phyloP scores from a whole-genome alignment of 768 basidiomycete genomes.

The Cystobasidium onofrii region DNA sequence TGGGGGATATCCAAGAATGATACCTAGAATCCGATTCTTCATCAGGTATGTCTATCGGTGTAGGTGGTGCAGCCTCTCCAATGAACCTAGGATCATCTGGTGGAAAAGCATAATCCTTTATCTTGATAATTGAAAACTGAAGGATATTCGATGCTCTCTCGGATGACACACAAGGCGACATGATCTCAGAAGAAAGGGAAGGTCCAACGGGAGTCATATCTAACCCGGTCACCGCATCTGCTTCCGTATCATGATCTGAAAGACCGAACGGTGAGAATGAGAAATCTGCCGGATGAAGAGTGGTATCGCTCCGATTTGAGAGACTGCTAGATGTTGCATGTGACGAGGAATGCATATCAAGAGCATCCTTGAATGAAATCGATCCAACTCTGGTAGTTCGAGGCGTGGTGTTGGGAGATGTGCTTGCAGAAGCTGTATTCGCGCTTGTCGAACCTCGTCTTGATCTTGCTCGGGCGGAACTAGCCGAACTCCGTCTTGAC shows the following conservation, averaged over 20 bases:
- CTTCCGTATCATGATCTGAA: background rate
- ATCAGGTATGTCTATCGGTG: slow-evolving; percentile 8
- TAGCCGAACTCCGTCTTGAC: background rate
- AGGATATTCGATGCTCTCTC: background rate
- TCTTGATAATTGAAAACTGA: background rate
- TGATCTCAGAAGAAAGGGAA: background rate
- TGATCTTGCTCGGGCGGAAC: background rate
- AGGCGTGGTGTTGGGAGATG: background rate
- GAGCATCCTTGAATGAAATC: background rate
- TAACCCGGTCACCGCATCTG: no score
- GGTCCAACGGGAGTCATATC: background rate
- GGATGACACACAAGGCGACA: background rate
- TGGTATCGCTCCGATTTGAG: background rate
- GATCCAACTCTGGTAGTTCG: background rate
- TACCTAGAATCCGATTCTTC: background rate
- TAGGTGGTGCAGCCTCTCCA: background rate
- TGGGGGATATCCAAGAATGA: background rate
- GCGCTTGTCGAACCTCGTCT: background rate
- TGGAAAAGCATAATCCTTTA: background rate
- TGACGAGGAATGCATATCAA: background rate
- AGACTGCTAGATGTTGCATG: background rate
- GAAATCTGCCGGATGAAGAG: background rate
- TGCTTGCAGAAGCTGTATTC: no score
- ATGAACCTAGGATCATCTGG: background rate
- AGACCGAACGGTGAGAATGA: background rate